Evolutionary conservation across 768 basidiomycete genomes (phyloP), one percentile per base, ranked within the genome.

Genomic region (Xerocomus brunneocitrinus): DNA sequence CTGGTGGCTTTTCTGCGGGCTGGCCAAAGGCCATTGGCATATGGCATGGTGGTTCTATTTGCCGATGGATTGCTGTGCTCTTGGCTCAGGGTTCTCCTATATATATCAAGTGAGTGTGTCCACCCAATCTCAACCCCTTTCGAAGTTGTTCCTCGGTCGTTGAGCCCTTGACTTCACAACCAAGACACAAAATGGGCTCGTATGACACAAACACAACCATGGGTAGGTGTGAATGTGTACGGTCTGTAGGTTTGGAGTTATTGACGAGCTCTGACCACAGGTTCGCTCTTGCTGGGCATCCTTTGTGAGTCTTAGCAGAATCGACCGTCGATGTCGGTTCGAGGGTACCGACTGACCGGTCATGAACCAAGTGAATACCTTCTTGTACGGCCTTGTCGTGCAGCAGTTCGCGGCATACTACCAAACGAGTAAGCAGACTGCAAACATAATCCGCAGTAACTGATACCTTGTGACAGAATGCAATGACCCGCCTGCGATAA

Each of bases 361-460:
- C 34, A n/a, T n/a, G 40, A 16, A 35, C n/a, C 28, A 42, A 61
- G 60, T 58, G 35, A 61, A 61, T 13, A 61, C 60, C 24, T 61
- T 58, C 34, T 58, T 76, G 9, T 76, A 73, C 53, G 75, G 74
- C 3, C 62, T 76, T 27, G 74, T 76, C 51, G 63, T 67, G 8
- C 72, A 67, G 58, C 73, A 75, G 52, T 76, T 76, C 56, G 63
- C 70, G n/a, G 60, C 67, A 4, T 76, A 76, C 54, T 62, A 68
- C 57, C 66, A 66, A 32, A 47, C 46, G 45, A 34, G 50, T 47
- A 44, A 49, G 61, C 42, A 32, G 3, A 36, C 8, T 22, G 14
- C 16, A 28, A 31, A 8, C 3, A 28, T 28, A 14, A 28, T 14
- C 8, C 24, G 19, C 24, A 24, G 19, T 22, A 12, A 9, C 36